Evolutionary conservation across 179 eudicot genomes (phyloP), one percentile per base, ranked within the genome.

Genomic region (Spinacia oleracea): DNA sequence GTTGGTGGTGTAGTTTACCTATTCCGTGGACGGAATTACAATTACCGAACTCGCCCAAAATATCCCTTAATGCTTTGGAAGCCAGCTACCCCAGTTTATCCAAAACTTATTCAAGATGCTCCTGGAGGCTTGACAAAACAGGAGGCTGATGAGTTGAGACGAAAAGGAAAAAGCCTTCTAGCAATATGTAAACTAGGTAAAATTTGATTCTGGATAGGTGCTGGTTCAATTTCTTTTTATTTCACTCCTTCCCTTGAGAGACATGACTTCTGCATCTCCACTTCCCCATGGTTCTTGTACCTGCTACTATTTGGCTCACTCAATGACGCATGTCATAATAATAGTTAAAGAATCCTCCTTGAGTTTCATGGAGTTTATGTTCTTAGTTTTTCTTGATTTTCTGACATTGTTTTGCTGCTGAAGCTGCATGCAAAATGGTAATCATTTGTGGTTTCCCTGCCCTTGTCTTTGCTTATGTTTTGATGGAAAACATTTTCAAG

Each of bases 41-140:
- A 95, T 73, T 92, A 86, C 74, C 85, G 81, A 31, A 84, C 86
- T 77, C 97, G 98, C 58, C 98, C 98, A 42, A 68, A 80, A 75
- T 89, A 86, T 72, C 98, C 98, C 1, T 77, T 93, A 77, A 93
- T 95, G 98, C 93, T 95, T 32, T 95, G 98, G 98, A 95, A 93
- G 87, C 97, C 98, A 72, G 98, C 97, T 64, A 79, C 97, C 48
- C 98, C 98, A 0, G 97, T 95, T 79, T 95, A 95, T 70, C 98
- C 98, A 5, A 95, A 95, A 84, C 98, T 95, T 75, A 95, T 95
- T 69, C 91, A 91, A 86, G 93, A 89, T 75, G 92, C 95, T 81
- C 98, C 97, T 4, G 97, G 82, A 86, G 97, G 98, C 48, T 85
- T 95, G 82, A 93, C 98, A 20, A 90, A 88, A 82, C 80, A 75